Base-by-base conservation (phyloP, 2,329 filamentous ascomycete genomes). In the Diaporthe ampelina region DNA sequence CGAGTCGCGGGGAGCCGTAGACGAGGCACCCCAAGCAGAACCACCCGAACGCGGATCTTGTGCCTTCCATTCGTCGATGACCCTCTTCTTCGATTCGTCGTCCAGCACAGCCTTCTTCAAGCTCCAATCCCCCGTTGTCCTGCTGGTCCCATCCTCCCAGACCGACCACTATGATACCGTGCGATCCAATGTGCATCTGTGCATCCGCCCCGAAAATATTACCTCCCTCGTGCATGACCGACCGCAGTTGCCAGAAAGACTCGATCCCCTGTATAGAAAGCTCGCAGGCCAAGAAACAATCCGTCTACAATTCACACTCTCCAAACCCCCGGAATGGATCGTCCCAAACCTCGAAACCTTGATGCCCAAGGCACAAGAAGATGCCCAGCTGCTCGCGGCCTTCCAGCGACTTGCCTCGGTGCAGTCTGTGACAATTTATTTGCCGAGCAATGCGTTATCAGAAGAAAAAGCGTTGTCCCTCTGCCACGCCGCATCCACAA, bases 71-170 rank as follows among this genome's bases (percentile, higher is more conserved):
- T 56, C 52, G 1, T 56, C 52, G 26, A 56, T 56, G 26, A 56
- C 52, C 26, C 4, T 56, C 7, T 56, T 21, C 26, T 56, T 19
- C 52, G 52, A 56, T 10, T 29, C 13, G 13, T 29, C 15, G 15
- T 56, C 26, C 52, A 56, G 32, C 8, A 32, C 52, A 32, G 52
- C 52, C 15, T 56, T 56, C 52, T 56, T 56, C 52, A 56, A 56
- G 52, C 52, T 56, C 8, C 52, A 56, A 3, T 56, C 52, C 7
- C 52, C 52, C 26, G 26, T 56, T 32, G 15, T 19, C 24, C 13
- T 56, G 24, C 52, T 56, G 6, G 52, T 56, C 13, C 52, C 52
- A 32, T 56, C 52, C 52, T 56, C 52, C 5, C 52, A 32, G 26
- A 29, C 26, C 52, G 52, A 56, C 3, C 52, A 56, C 26, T 56